Conservation (phyloP, 1,284 basidiomycete species). For the Porodaedalea pini region DNA sequence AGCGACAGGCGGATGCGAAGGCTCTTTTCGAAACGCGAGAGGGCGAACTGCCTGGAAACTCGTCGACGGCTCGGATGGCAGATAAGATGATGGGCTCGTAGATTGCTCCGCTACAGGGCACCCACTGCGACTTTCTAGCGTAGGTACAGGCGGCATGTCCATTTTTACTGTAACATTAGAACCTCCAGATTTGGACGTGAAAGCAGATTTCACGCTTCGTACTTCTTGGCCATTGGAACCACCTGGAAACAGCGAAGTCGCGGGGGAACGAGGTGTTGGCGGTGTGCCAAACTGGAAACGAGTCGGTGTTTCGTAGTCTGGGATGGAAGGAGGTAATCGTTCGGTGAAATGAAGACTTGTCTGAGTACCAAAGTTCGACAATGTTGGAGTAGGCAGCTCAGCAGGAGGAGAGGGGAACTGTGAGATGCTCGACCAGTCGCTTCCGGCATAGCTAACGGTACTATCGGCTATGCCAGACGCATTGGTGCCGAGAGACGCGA, state of each 20-base stretch:
- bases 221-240: neutral
- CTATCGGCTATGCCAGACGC: conserved; percentile 54
- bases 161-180: neutral
- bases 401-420: conserved; percentile 40
- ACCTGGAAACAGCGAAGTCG: neutral
- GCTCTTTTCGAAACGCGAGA: neutral
- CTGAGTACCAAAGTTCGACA: conserved; percentile 13
- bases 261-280: conserved; percentile 9
- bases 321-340: conserved; percentile 7
- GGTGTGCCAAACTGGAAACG: conserved; percentile 7
- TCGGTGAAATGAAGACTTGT: conserved; percentile 22
- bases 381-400: conserved; percentile 33
- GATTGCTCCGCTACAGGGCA: neutral
- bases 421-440: conserved; percentile 34
- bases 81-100: neutral
- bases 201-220: conserved; percentile 3
- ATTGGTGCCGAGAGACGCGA: conserved; percentile 42
- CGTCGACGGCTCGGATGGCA: neutral
- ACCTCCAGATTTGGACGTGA: neutral
- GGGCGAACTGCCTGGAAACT: conserved; percentile 3
- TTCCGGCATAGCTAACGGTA: conserved; percentile 43
- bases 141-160: neutral
- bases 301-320: conserved; percentile 11
- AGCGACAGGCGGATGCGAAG: conserved; percentile 4
- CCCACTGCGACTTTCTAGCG: no score